Base-by-base conservation (phyloP, 2,329 filamentous ascomycete species). In the Phialocephala subalpina region DNA sequence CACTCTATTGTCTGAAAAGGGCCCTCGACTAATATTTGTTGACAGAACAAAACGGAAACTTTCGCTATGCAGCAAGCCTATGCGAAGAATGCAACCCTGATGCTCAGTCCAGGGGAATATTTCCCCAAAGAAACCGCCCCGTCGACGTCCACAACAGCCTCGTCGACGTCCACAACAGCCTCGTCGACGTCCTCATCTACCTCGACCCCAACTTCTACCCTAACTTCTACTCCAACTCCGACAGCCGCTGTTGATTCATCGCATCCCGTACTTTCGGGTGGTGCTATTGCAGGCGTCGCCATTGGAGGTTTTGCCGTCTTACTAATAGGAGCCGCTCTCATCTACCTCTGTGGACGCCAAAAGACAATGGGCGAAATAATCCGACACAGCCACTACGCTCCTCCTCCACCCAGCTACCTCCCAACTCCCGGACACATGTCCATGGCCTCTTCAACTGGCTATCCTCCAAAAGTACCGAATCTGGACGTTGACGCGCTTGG, bases 291-390 rank as follows among this genome's bases (percentile, higher is more conserved):
- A 22, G 73, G 73, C 1, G 71, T 75, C 36, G 66, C 58, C 2
- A 69, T 75, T 25, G 73, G 71, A 14, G 72, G 65, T 22, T 57
- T 66, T 18, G 68, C 67, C 1, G 65, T 74, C 20, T 9, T 70
- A 5, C 5, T 74, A 6, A 52, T 75, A 7, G 69, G 53, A 11
- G 65, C 61, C 18, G 65, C 60, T 0, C 33, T 73, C 4, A 33
- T 74, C 14, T 74, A 74, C 40, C 58, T 72, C 29, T 74, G 73
- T 33, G 70, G 70, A 4, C 70, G 73, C 1, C 73, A 74, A 65
- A 63, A 62, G 5, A 73, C 66, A 38, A 47, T 73, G 7, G 62
- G 60, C 22, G 73, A 73, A 59, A 60, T 73, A 0, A 29, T 73
- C 18, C 66, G 59, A 9, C 69, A 64, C 5, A 65, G 65, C 45